phyloP scores from a whole-genome alignment of 768 basidiomycete species.

The Termitomyces sp. region DNA sequence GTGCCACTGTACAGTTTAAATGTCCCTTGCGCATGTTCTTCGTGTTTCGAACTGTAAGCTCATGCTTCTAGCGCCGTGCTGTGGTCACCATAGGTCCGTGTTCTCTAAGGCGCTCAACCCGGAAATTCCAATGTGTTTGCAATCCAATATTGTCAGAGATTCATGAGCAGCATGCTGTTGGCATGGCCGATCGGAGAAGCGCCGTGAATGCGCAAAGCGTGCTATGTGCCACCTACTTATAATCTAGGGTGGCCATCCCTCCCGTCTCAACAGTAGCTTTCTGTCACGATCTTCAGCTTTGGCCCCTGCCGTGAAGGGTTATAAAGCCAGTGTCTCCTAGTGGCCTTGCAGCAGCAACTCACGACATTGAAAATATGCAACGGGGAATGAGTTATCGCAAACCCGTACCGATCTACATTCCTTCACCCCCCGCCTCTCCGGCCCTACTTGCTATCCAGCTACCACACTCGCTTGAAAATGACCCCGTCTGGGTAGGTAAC shows the following conservation, averaged over 20 bases:
- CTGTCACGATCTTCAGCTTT: conserved; percentile 3
- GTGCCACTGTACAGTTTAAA: neutral
- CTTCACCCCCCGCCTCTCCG: conserved; percentile 53
- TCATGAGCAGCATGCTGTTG: neutral
- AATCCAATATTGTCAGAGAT: neutral
- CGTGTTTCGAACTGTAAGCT: neutral
- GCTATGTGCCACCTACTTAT: neutral
- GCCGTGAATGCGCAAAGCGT: conserved; percentile 1
- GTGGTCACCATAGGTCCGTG: neutral
- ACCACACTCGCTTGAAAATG: conserved; percentile 6
- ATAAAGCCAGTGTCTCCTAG: neutral
- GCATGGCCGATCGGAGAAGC: conserved; percentile 5
- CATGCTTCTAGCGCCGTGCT: neutral
- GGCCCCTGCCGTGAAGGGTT: neutral
- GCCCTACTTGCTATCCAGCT: conserved; percentile 9
- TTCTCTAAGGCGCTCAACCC: neutral
- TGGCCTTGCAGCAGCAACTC: neutral
- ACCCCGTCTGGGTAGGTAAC: neutral
- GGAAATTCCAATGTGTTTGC: neutral
- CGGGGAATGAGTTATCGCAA: conserved; percentile 62
- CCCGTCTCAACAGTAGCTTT: neutral
- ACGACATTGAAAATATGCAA: conserved; percentile 18
- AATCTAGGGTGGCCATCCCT: neutral
- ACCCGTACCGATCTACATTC: conserved; percentile 62
- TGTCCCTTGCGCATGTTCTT: neutral